Evolutionary conservation across 1,284 basidiomycete genomes (phyloP), one percentile per base, ranked within the genome.

Genomic region (Volvariella volvacea): DNA sequence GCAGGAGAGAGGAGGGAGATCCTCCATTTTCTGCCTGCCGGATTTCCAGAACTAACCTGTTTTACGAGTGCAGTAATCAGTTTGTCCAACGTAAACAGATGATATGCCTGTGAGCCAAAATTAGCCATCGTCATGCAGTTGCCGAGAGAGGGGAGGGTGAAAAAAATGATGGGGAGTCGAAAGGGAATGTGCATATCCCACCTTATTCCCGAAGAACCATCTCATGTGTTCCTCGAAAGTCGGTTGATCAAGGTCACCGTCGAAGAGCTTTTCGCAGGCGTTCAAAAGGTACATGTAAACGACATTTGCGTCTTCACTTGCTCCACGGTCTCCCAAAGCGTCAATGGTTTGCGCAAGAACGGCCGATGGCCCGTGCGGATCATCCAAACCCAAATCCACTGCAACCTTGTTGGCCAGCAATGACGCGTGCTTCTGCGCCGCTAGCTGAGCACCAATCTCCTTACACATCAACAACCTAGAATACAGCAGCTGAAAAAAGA

Each of bases 181-280:
- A 36, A 36, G 4, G 34, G 7, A n/a, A 36, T 36, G 34, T 8
- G 34, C 14, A 15, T 20, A 20, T 48, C 82, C 67, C 55, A 92
- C 93, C 73, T 92, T 88, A 52, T 85, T 94, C 25, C 92, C 91
- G 70, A 95, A 98, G 76, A 99, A 94, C 79, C 90, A 92, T 48
- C 96, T 73, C 75, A 96, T 83, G 55, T 92, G 89, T 61, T 99
- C 95, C 62, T 99, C 96, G 58, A 92, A 98, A 15, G 83, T 82
- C 22, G 76, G 70, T 57, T 87, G 88, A 64, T 98, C 95, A 50
- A 98, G 74, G 58, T 98, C 93, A 49, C 80, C 86, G 56, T 93
- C 91, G 58, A 98, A 98, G 41, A 96, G 64, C 69, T 91, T 90
- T 66, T 96, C 93, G 60, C 88, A 90, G n/a, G 92, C 84, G 49